phyloP scores from a whole-genome alignment of 2,329 filamentous ascomycete species.

The Fusarium irregulare region DNA sequence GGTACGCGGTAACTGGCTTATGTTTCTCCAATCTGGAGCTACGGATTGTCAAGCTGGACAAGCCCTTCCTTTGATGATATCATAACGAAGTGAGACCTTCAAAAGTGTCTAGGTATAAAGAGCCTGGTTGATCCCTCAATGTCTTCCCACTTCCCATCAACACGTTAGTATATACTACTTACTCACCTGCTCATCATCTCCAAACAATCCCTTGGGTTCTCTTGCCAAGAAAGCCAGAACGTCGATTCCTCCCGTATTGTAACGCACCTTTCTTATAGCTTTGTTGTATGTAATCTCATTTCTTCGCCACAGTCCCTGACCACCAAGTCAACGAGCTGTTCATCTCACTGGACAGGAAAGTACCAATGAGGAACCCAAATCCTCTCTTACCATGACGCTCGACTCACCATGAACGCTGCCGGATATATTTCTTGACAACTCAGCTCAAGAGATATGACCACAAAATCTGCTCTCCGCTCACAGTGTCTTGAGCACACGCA shows the following conservation, averaged over 20 bases:
- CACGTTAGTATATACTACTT: background rate
- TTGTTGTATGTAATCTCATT: background rate
- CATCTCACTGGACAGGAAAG: too few relatives aligned
- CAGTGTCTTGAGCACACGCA: background rate
- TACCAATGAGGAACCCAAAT: too few relatives aligned
- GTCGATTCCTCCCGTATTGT: background rate
- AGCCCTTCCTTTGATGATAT: background rate
- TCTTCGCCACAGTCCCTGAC: background rate
- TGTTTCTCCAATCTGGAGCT: background rate
- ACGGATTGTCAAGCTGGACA: background rate
- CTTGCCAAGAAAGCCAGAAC: background rate
- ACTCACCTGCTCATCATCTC: background rate
- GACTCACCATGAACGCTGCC: background rate
- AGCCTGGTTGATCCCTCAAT: background rate
- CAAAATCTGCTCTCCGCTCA: background rate
- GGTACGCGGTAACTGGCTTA: background rate
- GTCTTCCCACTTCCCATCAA: background rate
- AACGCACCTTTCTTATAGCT: background rate
- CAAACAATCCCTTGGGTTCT: background rate
- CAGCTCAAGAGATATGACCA: accelerated
- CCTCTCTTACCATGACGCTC: too few relatives aligned
- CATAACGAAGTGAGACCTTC: background rate
- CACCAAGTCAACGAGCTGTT: too few relatives aligned
- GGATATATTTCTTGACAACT: background rate
- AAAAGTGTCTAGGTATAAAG: background rate